Evolutionary conservation across 78 protist species (phyloP), one percentile per base, ranked within the genome.

Genomic region (Planoprotostelium fungivorum): DNA sequence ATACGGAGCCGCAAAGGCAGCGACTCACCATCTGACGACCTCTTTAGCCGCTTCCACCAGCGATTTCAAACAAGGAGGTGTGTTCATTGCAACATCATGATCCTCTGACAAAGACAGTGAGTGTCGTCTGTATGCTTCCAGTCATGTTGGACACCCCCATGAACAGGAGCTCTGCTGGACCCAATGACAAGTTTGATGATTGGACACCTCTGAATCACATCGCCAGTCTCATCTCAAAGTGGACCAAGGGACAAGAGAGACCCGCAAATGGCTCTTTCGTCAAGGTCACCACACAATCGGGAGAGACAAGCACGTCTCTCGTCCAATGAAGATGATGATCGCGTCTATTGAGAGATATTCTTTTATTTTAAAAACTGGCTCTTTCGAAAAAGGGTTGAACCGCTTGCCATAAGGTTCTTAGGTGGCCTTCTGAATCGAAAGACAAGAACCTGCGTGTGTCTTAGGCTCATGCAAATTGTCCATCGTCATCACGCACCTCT

Each of bases 81-180:
- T 51, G 73, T 16, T 16, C 5, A 25, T 25, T 51, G 73, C 5
- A 51, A 25, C 16, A 25, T 51, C 73, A 51, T 51, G 73, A 51
- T n/a, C n/a, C n/a, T n/a, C n/a, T n/a, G n/a, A n/a, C n/a, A n/a
- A n/a, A n/a, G n/a, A n/a, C 73, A 51, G 73, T 51, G 31, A 51
- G 73, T 51, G 73, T 51, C 16, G 73, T 51, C 73, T 51, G 73
- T 16, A 51, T 51, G 73, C 73, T 51, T 16, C 73, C 73, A 5
- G 73, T 51, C 73, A 51, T 51, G 73, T 51, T 51, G 73, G 73
- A 51, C 73, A 51, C 73, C 73, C 73, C 73, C 73, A 51, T 51
- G 73, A 51, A 51, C 73, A 51, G 73, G 16, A 25, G 31, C 73
- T 5, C 31, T 25, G 5, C 16, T 16, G 31, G 31, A 25, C 73